phyloP scores from a whole-genome alignment of 768 basidiomycete species.

The Termitomyces sp. region DNA sequence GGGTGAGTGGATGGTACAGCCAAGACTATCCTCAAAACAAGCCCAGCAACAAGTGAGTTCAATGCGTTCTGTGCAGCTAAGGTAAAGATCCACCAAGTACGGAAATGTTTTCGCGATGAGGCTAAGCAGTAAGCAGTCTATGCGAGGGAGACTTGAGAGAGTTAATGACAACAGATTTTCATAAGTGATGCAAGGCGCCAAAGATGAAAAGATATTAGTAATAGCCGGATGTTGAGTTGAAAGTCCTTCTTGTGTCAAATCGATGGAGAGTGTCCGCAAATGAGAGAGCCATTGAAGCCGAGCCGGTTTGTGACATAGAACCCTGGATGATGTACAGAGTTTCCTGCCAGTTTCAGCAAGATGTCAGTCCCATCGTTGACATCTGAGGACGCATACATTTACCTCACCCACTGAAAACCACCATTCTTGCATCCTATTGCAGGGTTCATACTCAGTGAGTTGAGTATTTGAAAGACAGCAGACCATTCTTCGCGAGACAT shows the following conservation, averaged over 20 bases:
- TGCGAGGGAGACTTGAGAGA: constrained; percentile 49
- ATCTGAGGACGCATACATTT: constrained; percentile 19
- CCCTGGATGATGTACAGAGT: constrained; percentile 24
- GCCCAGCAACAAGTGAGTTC: constrained; percentile 53
- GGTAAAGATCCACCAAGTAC: constrained; percentile 38
- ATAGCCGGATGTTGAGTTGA: constrained; percentile 36
- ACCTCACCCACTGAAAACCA: constrained; percentile 44
- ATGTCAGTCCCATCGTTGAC: neutral
- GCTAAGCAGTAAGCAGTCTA: constrained; percentile 43
- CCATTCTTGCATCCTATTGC: constrained; percentile 8
- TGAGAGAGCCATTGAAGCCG: constrained; percentile 24
- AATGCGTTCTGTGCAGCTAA: constrained; percentile 57
- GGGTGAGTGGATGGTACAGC: constrained; percentile 53
- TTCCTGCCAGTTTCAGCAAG: constrained; percentile 18
- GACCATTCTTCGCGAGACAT: constrained; percentile 17
- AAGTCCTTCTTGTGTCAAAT: constrained; percentile 32
- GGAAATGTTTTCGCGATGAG: constrained; percentile 43
- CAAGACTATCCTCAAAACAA: constrained; percentile 60
- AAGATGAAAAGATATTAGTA: constrained; percentile 25
- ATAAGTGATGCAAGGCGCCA: constrained; percentile 22
- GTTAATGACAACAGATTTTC: constrained; percentile 39
- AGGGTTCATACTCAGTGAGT: constrained; percentile 12
- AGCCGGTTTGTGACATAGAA: constrained; percentile 19
- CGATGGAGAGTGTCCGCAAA: constrained; percentile 34
- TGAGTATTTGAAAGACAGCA: constrained; percentile 17